Evolutionary conservation across 2,329 filamentous ascomycete genomes (phyloP).

Genomic region (Fragosphaeria purpurea): DNA sequence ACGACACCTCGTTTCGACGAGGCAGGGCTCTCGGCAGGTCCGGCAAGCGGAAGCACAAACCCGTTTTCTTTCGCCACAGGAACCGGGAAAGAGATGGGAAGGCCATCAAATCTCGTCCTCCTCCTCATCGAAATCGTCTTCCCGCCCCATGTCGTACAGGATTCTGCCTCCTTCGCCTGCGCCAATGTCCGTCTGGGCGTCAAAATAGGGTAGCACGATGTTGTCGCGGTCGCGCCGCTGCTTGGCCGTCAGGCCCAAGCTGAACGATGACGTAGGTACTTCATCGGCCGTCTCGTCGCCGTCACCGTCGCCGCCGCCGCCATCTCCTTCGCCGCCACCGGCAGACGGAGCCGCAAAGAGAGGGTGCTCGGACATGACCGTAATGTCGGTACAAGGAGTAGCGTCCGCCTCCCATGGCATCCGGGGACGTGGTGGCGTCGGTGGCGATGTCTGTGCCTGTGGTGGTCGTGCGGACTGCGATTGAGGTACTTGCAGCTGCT

Average conservation of each 20-base stretch:
- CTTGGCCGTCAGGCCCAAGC: constrained; percentile 78
- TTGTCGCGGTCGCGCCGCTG: constrained; percentile 79
- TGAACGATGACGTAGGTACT: constrained; percentile 68
- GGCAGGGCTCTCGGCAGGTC: too few relatives aligned
- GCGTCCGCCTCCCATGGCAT: constrained; percentile 8
- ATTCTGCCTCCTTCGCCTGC: constrained; percentile 84
- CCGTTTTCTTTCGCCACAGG: too few relatives aligned
- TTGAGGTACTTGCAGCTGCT: background rate
- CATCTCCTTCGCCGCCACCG: constrained; percentile 24
- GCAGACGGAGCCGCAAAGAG: constrained; percentile 46
- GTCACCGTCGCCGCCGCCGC: constrained; percentile 21
- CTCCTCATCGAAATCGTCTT: constrained; percentile 68
- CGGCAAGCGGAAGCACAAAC: too few relatives aligned
- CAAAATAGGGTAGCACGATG: constrained; percentile 90
- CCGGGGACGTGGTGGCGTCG: background rate
- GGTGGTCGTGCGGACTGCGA: background rate
- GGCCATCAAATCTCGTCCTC: constrained; percentile 61
- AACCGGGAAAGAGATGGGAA: too few relatives aligned
- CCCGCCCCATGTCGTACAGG: constrained; percentile 89
- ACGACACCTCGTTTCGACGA: too few relatives aligned
- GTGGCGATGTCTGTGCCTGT: background rate
- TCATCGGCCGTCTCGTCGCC: constrained; percentile 29
- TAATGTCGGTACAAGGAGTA: constrained; percentile 23
- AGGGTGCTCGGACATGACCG: constrained; percentile 68
- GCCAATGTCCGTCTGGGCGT: constrained; percentile 75